Base-by-base conservation (phyloP, 495 filamentous ascomycete species). In the Lasiosphaeria ovina region DNA sequence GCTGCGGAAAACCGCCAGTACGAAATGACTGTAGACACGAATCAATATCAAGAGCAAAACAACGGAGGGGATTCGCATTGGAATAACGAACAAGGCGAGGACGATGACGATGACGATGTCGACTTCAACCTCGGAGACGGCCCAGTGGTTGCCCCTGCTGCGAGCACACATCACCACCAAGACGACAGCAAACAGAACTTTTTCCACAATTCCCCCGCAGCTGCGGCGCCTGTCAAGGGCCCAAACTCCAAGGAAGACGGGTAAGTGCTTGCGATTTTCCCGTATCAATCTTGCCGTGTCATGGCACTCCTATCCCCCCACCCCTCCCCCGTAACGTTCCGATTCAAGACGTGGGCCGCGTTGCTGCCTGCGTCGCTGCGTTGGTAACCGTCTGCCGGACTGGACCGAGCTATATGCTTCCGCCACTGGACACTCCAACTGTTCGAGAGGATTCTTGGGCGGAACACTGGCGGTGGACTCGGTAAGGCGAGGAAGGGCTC, bases 201-300 rank as follows among this genome's bases (percentile, higher is more conserved):
- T 6, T 74, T 70, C 54, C 71, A 71, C 49, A 66, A 67, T 1
- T 60, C 69, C 0, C 62, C 67, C 8, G 54, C 58, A 10, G 54
- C 62, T 9, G 51, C 61, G 2, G 35, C 64, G 7, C 61, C 69
- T n/a, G 61, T 68, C 33, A 71, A 76, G 70, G 69, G 86, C 73
- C 69, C 89, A 69, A 76, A 91, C 66, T 92, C 96, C 54, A 98
- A 98, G 76, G 94, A 98, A 85, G 94, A 98, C 72, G 94, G 94
- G 94, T 98, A 88, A 97, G 95, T 92, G 53, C 17, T 52, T 70
- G 59, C 62, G 61, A n/a, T 61, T 38, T 36, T 59, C 44, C 52
- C 38, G 54, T 32, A 54, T 70, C 63, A 63, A 53, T 58, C 40
- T 31, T 54, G 42, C 56, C 40, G 35, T 44, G 7, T 50, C 42